Evolutionary conservation across 2,329 filamentous ascomycete genomes (phyloP), one percentile per base, ranked within the genome.

Genomic region (Gremmenia infestans): DNA sequence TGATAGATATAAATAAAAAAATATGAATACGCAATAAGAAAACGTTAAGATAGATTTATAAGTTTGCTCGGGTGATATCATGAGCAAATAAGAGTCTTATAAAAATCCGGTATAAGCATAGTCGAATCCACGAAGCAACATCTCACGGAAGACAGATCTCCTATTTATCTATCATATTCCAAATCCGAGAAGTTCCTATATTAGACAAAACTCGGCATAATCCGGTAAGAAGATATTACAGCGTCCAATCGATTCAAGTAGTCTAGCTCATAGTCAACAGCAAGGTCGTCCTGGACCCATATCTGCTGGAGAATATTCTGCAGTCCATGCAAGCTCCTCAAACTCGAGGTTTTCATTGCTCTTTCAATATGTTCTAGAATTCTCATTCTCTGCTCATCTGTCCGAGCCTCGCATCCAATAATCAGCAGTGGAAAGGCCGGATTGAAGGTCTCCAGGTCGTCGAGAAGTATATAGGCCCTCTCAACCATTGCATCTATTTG

Each of bases 361-460:
- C 52, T 62, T 54, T 54, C 54, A 53, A 63, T 58, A 53, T 57
- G 47, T 40, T 50, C 52, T 12, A 63, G 56, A 49, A 61, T 56
- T 15, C 35, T 58, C 25, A 62, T 55, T 55, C 63, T 60, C 55
- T 63, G 59, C 22, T 52, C 56, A 59, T 68, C 67, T 52, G 53
- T 61, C 42, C 64, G 57, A 47, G 67, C 67, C 52, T 68, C 67
- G 52, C 67, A 68, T 49, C 63, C 60, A 48, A 67, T 53, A 55
- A 69, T 63, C 40, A 68, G 60, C 15, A 69, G 54, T 46, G 67
- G 65, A 55, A 68, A 66, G 17, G 62, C 56, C 9, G 55, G 53
- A 35, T 66, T 58, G 54, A 63, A 68, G 19, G 57, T 67, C 25
- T 67, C 42, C 37, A 67, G 50, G 12, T 53, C 46, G 15, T 56